These are phyloP conservation scores for Salix koriyanagi DNA, from an alignment of 345 rosid genomes.

Conservation along the genomic window DNA sequence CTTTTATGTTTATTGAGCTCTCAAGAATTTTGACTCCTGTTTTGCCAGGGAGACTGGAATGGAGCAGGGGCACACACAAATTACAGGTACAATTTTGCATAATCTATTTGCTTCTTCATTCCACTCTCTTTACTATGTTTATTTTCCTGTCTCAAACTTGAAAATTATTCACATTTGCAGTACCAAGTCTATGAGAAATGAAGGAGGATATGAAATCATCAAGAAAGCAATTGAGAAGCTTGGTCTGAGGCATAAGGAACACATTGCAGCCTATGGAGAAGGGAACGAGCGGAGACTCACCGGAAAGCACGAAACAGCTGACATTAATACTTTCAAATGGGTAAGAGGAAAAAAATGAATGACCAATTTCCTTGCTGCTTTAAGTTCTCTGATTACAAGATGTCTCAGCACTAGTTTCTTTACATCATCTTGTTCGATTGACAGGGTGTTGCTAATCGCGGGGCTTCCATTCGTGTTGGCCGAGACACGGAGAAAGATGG, in stretches of 20 bases:
- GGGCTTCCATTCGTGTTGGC: constrained; percentile 21
- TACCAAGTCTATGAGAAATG: constrained; percentile 20
- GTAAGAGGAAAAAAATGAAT: neutral
- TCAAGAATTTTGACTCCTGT: neutral
- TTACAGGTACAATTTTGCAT: constrained; percentile 3
- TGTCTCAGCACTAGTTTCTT: neutral
- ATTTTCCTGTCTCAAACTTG: neutral
- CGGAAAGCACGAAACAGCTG: constrained; percentile 22
- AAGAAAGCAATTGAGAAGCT: constrained; percentile 24
- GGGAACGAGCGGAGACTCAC: constrained; percentile 25
- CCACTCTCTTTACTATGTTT: neutral
- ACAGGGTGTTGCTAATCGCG: constrained; percentile 22
- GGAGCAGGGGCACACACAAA: constrained; percentile 28
- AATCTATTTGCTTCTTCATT: neutral
- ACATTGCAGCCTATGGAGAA: constrained; percentile 21
- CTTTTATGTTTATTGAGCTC: neutral
- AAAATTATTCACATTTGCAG: neutral
- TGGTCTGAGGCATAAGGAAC: constrained; percentile 14
- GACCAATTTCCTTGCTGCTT: neutral
- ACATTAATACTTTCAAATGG: constrained; percentile 20
- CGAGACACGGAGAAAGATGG: constrained; percentile 21
- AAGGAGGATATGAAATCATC: constrained; percentile 13
- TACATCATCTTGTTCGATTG: neutral
- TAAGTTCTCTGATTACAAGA: neutral
- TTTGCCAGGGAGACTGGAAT: constrained; percentile 25